Percentiles rank a stretch among this genome's conserved stretches.
phyloP scores from a whole-genome alignment of 2,329 filamentous ascomycete species.

The Colletotrichum tabaci region DNA sequence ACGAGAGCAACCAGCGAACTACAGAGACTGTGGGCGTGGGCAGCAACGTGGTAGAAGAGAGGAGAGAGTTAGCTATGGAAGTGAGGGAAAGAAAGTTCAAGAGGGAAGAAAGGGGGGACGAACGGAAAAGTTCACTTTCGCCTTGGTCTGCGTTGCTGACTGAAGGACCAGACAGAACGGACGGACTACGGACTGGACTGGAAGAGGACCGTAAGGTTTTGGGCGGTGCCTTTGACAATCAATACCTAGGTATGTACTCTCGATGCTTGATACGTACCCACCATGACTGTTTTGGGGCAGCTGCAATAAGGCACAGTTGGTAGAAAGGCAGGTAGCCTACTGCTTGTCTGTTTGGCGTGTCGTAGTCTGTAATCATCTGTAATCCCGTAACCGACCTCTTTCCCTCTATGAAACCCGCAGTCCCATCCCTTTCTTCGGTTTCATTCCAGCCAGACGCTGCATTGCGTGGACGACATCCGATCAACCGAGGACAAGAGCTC shows the following conservation, averaged over 20 bases:
- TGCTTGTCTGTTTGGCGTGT: neutral
- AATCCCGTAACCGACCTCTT: neutral
- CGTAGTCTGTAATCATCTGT: too few species aligned
- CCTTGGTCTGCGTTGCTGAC: neutral
- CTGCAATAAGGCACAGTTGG: neutral
- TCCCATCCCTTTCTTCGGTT: conserved; percentile 1
- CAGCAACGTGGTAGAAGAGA: conserved; percentile 5
- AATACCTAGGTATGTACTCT: too few species aligned
- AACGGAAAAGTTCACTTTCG: neutral
- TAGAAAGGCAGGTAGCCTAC: too few species aligned
- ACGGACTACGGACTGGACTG: conserved; percentile 4
- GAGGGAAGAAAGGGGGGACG: conserved; percentile 15
- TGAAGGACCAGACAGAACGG: neutral
- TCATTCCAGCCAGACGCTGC: conserved; percentile 20
- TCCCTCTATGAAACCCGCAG: neutral
- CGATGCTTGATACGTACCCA: neutral
- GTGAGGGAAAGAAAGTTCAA: conserved; percentile 8
- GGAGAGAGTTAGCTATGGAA: neutral
- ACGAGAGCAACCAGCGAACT: conserved; percentile 10
- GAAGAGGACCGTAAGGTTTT: conserved; percentile 31
- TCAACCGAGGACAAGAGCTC: conserved; percentile 8
- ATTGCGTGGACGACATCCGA: conserved; percentile 26
- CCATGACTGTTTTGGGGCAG: conserved; percentile 31
- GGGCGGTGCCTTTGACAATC: conserved; percentile 16
- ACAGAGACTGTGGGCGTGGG: neutral